phyloP scores from a whole-genome alignment of 441 rosid species.

The Corymbia citriodora region DNA sequence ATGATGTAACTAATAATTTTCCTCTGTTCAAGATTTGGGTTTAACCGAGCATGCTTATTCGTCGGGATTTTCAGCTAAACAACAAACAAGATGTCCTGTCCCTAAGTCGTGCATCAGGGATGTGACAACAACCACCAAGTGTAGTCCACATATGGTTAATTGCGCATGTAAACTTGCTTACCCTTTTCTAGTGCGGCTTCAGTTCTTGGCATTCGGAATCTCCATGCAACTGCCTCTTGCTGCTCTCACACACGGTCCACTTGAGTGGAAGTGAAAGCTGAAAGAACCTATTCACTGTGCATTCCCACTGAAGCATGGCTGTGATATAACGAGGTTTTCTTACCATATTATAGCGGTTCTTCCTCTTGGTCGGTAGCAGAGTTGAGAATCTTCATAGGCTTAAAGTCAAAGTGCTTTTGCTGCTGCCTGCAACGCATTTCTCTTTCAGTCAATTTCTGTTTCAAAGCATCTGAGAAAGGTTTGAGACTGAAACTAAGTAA shows the following conservation, averaged over 20 bases:
- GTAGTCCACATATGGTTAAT: neutral
- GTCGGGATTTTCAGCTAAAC: neutral
- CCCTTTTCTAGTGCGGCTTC: neutral
- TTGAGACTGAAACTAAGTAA: neutral
- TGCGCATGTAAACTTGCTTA: neutral
- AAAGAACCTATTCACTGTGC: neutral
- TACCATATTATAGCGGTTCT: neutral
- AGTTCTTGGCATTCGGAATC: neutral
- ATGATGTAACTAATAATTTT: neutral
- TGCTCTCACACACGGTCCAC: neutral
- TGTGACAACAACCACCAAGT: neutral
- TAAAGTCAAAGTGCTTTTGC: neutral
- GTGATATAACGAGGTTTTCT: neutral
- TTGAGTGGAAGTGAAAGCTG: neutral
- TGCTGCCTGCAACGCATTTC: neutral
- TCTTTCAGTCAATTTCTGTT: neutral
- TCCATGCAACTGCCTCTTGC: neutral
- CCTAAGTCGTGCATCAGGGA: neutral
- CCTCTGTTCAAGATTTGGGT: neutral
- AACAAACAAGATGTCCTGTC: neutral
- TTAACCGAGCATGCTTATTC: neutral
- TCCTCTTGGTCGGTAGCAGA: neutral
- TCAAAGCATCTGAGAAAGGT: neutral
- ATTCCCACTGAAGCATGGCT: neutral
- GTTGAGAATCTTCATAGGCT: neutral